phyloP scores from a whole-genome alignment of 805 yeast species.

The Kuraishia floccosa region DNA sequence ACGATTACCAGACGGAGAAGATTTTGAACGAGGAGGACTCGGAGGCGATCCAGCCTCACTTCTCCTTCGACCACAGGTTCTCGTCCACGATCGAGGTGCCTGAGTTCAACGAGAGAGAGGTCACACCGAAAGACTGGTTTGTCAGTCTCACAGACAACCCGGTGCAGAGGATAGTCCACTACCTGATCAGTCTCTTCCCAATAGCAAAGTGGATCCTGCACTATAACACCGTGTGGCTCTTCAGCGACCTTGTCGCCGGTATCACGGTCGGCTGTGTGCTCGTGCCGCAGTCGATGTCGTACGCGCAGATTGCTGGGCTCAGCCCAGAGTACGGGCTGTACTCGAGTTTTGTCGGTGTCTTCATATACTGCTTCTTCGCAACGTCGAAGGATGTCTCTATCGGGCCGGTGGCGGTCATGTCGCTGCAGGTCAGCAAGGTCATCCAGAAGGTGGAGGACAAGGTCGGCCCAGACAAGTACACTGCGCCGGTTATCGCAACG shows the following conservation, averaged over 20 bases:
- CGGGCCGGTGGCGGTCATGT: slow-evolving; percentile 97
- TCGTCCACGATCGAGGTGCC: slow-evolving; percentile 1
- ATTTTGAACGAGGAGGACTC: too few species aligned
- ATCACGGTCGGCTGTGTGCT: slow-evolving; percentile 87
- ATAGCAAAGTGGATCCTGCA: slow-evolving; percentile 75
- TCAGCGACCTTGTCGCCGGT: slow-evolving; percentile 82
- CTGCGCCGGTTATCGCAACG: slow-evolving; percentile 72
- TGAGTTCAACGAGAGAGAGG: slow-evolving; percentile 13
- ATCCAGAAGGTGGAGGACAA: slow-evolving; percentile 49
- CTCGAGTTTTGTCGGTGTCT: slow-evolving; percentile 86
- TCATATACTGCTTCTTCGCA: slow-evolving; percentile 83
- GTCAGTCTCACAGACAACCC: slow-evolving; percentile 24
- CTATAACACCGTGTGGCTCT: slow-evolving; percentile 71
- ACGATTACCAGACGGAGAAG: too few species aligned
- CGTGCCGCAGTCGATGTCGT: slow-evolving; percentile 95
- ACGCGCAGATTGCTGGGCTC: slow-evolving; percentile 78
- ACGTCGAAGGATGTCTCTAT: slow-evolving; percentile 93
- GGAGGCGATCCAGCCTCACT: too few species aligned
- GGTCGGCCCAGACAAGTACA: slow-evolving; percentile 20
- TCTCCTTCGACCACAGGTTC: slow-evolving; percentile 1
- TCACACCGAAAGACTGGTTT: slow-evolving; percentile 15
- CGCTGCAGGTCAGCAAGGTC: slow-evolving; percentile 72
- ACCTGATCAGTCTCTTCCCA: slow-evolving; percentile 63
- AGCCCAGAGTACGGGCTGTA: slow-evolving; percentile 80
- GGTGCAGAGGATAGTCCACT: slow-evolving; percentile 23